Percentiles rank a stretch among this genome's conserved stretches.
phyloP scores from a whole-genome alignment of 352 stramenopile species.

The Globisporangium abappressorium region DNA sequence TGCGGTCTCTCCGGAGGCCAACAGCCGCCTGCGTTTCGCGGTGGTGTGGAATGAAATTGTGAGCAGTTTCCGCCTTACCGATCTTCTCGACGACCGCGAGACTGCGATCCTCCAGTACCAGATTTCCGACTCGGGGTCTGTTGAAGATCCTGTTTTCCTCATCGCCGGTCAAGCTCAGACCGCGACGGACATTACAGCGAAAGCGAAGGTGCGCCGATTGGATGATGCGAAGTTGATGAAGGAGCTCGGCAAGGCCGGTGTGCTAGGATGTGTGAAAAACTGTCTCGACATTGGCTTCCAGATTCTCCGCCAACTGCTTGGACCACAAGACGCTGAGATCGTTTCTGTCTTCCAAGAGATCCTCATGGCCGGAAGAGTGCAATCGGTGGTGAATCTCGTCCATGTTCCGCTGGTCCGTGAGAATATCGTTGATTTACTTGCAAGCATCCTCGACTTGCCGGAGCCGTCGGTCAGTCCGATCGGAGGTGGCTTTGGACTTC shows the following conservation, averaged over 20 bases:
- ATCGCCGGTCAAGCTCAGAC: conserved; percentile 78
- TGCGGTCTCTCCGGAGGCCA: conserved; percentile 58
- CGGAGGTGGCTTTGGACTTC: conserved; percentile 49
- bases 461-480: conserved; percentile 65
- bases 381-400: conserved; percentile 62
- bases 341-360: conserved; percentile 72
- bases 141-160: conserved; percentile 86
- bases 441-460: conserved; percentile 79
- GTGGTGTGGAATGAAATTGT: conserved; percentile 90
- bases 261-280: conserved; percentile 73
- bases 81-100: conserved; percentile 85
- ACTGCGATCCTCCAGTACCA: conserved; percentile 88
- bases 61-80: conserved; percentile 84
- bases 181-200: conserved; percentile 61
- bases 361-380: conserved; percentile 43
- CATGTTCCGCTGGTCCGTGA: conserved; percentile 76
- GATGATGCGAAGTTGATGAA: conserved; percentile 64
- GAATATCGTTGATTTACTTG: conserved; percentile 81
- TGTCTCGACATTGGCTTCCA: conserved; percentile 79
- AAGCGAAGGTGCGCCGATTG: conserved; percentile 51
- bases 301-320: conserved; percentile 79
- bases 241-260: conserved; percentile 69
- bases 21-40: conserved; percentile 79
- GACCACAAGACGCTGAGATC: conserved; percentile 57
- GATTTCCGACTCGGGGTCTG: conserved; percentile 75